phyloP scores from a whole-genome alignment of 768 basidiomycete genomes.

The Phanerochaete carnosa region DNA sequence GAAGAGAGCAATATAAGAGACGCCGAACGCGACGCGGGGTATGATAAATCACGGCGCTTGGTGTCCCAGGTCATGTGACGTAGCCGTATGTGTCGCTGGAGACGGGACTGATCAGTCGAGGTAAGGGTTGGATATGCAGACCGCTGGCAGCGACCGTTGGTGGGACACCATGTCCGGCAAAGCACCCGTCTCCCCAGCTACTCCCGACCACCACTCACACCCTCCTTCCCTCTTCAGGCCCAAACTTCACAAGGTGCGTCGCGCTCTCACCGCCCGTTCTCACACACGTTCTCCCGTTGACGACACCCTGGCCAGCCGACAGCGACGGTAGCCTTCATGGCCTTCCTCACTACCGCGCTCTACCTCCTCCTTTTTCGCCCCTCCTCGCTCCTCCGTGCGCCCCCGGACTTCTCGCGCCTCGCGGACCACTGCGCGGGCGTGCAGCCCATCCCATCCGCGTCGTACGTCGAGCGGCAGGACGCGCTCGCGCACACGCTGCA shows the following conservation, averaged over 20 bases:
- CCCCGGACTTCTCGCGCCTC: constrained; percentile 23
- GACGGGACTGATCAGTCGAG: too few relatives aligned
- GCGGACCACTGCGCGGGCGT: constrained; percentile 44
- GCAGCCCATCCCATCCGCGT: constrained; percentile 42
- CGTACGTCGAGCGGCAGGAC: constrained; percentile 52
- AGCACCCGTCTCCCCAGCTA: background rate
- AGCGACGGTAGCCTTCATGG: background rate
- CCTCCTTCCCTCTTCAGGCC: background rate
- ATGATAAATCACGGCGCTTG: background rate
- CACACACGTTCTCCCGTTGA: background rate
- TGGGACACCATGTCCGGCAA: background rate
- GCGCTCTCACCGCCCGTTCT: background rate
- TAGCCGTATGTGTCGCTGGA: background rate
- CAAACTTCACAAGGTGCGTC: background rate
- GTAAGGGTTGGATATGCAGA: too few relatives aligned
- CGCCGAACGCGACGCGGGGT: constrained; percentile 1
- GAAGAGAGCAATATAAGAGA: background rate
- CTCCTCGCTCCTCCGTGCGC: background rate
- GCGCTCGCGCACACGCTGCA: constrained; percentile 47
- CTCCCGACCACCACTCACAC: background rate
- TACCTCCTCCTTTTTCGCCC: constrained; percentile 1
- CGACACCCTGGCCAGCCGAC: background rate
- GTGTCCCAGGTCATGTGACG: background rate
- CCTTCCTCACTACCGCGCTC: constrained; percentile 3
- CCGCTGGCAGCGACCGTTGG: background rate